Base-by-base conservation (phyloP, 2,329 filamentous ascomycete species). In the Cadophora gregata region DNA sequence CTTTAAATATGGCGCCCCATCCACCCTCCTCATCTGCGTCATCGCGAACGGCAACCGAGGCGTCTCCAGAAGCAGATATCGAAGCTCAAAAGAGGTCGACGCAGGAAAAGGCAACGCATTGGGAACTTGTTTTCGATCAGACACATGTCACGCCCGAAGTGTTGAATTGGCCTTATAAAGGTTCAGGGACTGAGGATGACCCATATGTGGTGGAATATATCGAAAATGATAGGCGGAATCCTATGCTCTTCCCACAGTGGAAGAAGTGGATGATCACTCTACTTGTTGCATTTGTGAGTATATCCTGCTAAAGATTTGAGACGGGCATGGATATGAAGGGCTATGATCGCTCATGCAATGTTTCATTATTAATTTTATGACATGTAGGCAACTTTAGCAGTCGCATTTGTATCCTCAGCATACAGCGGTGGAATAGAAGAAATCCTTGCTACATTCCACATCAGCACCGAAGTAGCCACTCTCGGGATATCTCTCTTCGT, bases 401-500 rank as follows among this genome's bases (percentile, higher is more conserved):
- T 69, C 7, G 53, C 71, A 33, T 69, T 74, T 36, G 63, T 65
- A n/a, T 69, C 71, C 21, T 67, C 68, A 0, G 79, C 80, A 4
- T 81, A 80, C 65, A 78, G 77, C 9, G 80, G 80, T 59, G 79
- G 79, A 56, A 72, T 80, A 5, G 36, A 70, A 1, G 69, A 80
- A 56, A 79, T 81, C 36, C 67, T 77, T 62, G 31, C 63, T 21
- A 65, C 63, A 3, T 82, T 82, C 59, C 55, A 74, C 1, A 69
- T 78, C 33, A 74, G 76, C 14, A 72, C 71, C 1, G 79, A 81
- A 61, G 86, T 90, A 67, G 77, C 76, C 4, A 81, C 77, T 0
- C 74, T 82, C 8, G 81, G 80, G 48, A 76, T 82, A 19, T 82
- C 80, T 10, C 76, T 83, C 12, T 90, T 88, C 73, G 77, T 90